Base-by-base conservation (phyloP, 139 green algal species). In the Coelastrella sp. region DNA sequence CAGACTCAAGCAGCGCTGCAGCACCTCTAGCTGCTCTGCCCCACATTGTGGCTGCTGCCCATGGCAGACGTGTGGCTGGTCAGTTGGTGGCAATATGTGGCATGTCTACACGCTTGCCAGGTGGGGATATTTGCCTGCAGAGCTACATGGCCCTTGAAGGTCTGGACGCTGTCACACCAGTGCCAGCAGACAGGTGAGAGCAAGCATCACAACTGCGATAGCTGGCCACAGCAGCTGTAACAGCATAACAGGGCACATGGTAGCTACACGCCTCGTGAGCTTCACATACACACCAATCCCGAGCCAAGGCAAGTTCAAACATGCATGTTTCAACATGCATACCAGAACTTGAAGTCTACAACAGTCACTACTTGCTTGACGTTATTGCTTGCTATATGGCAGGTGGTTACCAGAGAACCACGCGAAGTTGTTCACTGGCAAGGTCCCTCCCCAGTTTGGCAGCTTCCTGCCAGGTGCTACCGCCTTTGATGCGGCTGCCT, bases 401-500 rank as follows among this genome's bases (percentile, higher is more conserved):
- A 88, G 84, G 66, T 94, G 6, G 49, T 6, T 17, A 3, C 84
- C 84, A 56, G 63, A 87, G 25, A 65, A 7, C 0, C 78, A 78
- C 35, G 24, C 56, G 6, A 3, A 24, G 10, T 10, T 87, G 27
- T 78, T 63, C 24, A 15, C 27, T 20, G 78, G 78, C 68, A 19
- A 56, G 7, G 8, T 35, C 7, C 25, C 24, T 8, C 87, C 75
- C 22, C 49, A 94, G 11, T 96, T 95, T 88, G 94, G 92, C 27
- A 84, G 79, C 58, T 96, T 93, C 89, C n/a, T 88, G 24, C 59
- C 61, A 7, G 84, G 83, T 75, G 90, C 95, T 8, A 82, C 91
- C 12, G 59, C 83, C 49, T 99, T 99, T 91, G 97, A 99, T 85
- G 90, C 93, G 4, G 88, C 88, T 3, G 93, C 92, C 1, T 98